Conservation (phyloP, 371 early-diverging fungal species). For the Mortierella sp. region DNA sequence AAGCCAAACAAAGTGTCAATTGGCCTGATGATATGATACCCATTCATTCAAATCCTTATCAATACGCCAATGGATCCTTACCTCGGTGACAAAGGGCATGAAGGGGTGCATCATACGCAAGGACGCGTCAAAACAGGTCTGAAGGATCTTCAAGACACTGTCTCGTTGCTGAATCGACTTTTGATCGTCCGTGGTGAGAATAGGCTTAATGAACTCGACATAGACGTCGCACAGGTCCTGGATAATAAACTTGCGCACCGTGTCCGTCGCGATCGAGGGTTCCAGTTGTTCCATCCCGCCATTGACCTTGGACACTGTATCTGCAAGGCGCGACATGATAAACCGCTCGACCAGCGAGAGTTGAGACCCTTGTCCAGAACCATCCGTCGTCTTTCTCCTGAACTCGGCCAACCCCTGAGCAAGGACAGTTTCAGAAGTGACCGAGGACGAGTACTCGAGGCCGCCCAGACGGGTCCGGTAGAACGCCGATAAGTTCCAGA, state of each 20-base stretch:
- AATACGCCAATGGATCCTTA: conserved; percentile 67
- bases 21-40: background rate
- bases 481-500: conserved; percentile 97
- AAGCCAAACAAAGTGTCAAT: background rate
- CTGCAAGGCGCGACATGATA: conserved; percentile 88
- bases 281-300: conserved; percentile 78
- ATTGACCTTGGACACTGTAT: conserved; percentile 75
- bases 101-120: conserved; percentile 95
- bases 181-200: conserved; percentile 59
- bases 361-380: conserved; percentile 8
- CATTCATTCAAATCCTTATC: background rate
- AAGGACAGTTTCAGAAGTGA: conserved; percentile 25
- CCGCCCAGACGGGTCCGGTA: conserved; percentile 73
- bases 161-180: conserved; percentile 57
- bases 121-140: conserved; percentile 86
- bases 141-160: conserved; percentile 61
- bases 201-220: conserved; percentile 85
- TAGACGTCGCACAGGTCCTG: conserved; percentile 97
- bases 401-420: conserved; percentile 21
- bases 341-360: conserved; percentile 86
- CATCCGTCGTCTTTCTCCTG: background rate
- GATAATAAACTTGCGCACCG: conserved; percentile 90
- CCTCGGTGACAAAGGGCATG: conserved; percentile 99
- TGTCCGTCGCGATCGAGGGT: conserved; percentile 89
- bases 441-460: conserved; percentile 56